A percentile compares a stretch with the other conserved stretches of the same genome.
Evolutionary conservation across 176 grass and related monocot genomes (phyloP).

Genomic region (Themeda triandra): DNA sequence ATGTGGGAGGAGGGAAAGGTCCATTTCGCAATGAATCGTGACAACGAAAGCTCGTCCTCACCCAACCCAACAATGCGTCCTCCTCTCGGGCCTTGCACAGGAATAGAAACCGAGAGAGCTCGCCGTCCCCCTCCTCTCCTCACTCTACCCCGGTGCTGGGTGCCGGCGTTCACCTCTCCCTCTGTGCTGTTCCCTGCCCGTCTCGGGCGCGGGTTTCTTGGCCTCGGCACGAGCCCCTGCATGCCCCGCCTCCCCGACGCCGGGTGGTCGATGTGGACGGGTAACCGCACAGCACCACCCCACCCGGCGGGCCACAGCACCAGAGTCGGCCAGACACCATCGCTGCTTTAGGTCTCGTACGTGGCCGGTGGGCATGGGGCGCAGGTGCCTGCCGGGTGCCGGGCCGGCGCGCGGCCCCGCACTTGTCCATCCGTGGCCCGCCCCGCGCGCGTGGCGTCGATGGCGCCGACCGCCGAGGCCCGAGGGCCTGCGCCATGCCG

Average conservation of each 20-base stretch:
- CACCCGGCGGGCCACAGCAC: too few species aligned
- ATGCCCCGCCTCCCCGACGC: too few species aligned
- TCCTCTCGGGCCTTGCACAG: background rate
- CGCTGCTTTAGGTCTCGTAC: background rate
- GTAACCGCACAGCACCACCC: background rate
- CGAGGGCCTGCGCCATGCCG: background rate
- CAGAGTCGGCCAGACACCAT: too few species aligned
- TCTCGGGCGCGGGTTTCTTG: background rate
- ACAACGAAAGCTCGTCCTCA: background rate
- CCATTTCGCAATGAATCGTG: conserved; percentile 19
- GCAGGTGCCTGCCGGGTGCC: background rate
- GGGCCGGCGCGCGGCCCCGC: background rate
- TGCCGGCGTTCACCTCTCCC: background rate
- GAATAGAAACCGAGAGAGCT: background rate
- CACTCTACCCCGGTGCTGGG: too few species aligned
- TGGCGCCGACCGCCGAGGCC: too few species aligned
- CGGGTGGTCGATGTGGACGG: conserved; percentile 9
- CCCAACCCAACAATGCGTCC: background rate
- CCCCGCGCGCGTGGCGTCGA: too few species aligned
- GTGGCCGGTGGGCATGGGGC: background rate
- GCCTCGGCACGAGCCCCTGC: background rate
- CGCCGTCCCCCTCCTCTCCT: background rate
- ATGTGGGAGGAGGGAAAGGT: background rate
- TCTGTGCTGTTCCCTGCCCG: too few species aligned
- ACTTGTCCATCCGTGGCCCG: too few species aligned